Percentiles rank a stretch among this genome's conserved stretches.
phyloP scores from a whole-genome alignment of 148 eudicot species.

The Chenopodium suecicum region DNA sequence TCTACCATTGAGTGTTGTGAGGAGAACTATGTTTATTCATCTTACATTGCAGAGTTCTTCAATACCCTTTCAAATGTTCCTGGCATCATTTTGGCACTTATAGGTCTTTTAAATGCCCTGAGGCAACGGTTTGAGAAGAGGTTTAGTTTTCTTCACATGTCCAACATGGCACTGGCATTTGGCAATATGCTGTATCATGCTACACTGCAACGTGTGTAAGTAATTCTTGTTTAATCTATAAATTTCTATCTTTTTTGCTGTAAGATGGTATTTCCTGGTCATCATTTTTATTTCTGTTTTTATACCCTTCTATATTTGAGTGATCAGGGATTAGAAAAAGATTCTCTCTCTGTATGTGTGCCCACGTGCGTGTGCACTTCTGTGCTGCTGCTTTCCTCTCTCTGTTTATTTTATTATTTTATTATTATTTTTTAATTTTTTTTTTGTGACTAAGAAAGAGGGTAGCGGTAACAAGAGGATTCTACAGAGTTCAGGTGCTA shows the following conservation, averaged over 20 bases:
- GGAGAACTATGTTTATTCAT: slow-evolving; percentile 64
- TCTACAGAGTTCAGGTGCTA: background rate
- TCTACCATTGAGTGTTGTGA: slow-evolving; percentile 79
- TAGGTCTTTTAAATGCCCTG: slow-evolving; percentile 71
- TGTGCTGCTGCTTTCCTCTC: background rate
- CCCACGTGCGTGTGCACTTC: no score
- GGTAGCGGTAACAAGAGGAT: background rate
- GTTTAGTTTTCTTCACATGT: slow-evolving; percentile 76
- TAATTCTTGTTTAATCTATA: slow-evolving; percentile 6
- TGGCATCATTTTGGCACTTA: slow-evolving; percentile 60
- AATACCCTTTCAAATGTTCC: slow-evolving; percentile 74
- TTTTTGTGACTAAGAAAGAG: background rate
- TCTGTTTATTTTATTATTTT: no score
- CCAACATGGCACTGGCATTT: slow-evolving; percentile 74
- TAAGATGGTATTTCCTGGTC: background rate
- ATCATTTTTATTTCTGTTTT: background rate
- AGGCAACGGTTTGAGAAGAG: slow-evolving; percentile 80
- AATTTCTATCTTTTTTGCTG: background rate
- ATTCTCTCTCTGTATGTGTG: background rate
- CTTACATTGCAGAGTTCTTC: slow-evolving; percentile 80
- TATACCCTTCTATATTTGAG: background rate
- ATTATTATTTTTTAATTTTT: background rate
- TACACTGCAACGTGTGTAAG: slow-evolving; percentile 73
- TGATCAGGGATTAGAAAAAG: background rate
- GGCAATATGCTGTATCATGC: slow-evolving; percentile 88